Conservation (phyloP, 2,329 filamentous ascomycete species). For the Coniochaeta pulveracea region DNA sequence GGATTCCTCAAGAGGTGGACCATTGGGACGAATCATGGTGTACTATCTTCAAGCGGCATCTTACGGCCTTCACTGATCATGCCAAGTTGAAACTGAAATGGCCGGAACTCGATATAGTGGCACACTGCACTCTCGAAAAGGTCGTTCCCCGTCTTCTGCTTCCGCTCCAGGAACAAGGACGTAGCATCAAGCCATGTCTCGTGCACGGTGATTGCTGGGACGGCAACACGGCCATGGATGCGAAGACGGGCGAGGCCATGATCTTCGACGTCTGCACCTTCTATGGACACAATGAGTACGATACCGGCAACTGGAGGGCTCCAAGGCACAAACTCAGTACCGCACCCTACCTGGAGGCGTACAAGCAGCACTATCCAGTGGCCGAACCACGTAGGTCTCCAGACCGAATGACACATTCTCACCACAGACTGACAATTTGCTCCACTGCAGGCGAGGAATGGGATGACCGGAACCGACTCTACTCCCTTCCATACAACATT, state of each 20-base stretch:
- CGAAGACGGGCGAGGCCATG: conserved; percentile 15
- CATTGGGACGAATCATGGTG: conserved; percentile 11
- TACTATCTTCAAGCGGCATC: conserved; percentile 5
- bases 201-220: conserved; percentile 23
- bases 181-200: conserved; percentile 18
- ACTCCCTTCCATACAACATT: conserved; percentile 14
- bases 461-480: conserved; percentile 16
- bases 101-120: conserved; percentile 11
- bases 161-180: conserved; percentile 17
- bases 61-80: conserved; percentile 3
- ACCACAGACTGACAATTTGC: neutral
- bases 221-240: conserved; percentile 18
- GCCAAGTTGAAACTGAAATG: conserved; percentile 2
- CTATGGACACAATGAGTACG: conserved; percentile 21
- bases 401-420: neutral
- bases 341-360: conserved; percentile 10
- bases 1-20: conserved; percentile 9
- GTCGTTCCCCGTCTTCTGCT: conserved; percentile 19
- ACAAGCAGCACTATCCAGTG: conserved; percentile 8
- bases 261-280: conserved; percentile 20
- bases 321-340: conserved; percentile 12
- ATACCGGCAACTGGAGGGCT: conserved; percentile 16
- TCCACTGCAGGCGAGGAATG: conserved; percentile 13
- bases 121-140: conserved; percentile 11
- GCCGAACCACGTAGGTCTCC: conserved; percentile 12